Conservation (phyloP, 352 stramenopile species). For the Salisapilia sapeloensis region DNA sequence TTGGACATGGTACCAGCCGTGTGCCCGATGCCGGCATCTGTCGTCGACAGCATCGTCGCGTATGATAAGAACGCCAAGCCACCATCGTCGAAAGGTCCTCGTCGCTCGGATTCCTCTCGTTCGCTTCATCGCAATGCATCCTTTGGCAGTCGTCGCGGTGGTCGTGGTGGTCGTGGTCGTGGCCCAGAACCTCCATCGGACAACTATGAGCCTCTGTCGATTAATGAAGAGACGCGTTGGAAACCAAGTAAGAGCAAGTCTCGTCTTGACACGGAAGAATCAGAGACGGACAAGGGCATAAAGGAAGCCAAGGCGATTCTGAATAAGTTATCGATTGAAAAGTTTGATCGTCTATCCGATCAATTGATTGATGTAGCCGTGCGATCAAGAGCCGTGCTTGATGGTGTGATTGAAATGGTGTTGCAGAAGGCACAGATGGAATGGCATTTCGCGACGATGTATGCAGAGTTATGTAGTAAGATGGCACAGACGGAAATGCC, state of each 20-base stretch:
- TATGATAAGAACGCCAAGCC: conserved; percentile 33
- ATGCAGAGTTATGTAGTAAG: conserved; percentile 88
- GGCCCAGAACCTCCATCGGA: conserved; percentile 29
- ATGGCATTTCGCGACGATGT: conserved; percentile 94
- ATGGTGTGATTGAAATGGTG: conserved; percentile 85
- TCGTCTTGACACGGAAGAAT: conserved; percentile 18
- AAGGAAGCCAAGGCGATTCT: conserved; percentile 85
- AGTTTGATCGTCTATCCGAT: conserved; percentile 91
- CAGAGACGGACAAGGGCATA: conserved; percentile 53
- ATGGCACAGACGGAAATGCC: conserved; percentile 79
- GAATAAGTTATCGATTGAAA: conserved; percentile 96
- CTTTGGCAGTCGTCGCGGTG: conserved; percentile 14
- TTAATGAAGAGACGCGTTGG: conserved; percentile 75
- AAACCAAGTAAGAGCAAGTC: conserved; percentile 57
- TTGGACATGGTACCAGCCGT: conserved; percentile 44
- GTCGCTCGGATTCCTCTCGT: conserved; percentile 24
- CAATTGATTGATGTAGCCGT: conserved; percentile 86
- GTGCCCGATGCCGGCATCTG: conserved; percentile 25
- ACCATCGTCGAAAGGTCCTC: conserved; percentile 10
- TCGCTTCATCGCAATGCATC: conserved; percentile 15
- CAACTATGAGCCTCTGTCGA: conserved; percentile 44
- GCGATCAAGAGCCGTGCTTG: conserved; percentile 57
- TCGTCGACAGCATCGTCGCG: conserved; percentile 27
- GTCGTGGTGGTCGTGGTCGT: conserved; percentile 19
- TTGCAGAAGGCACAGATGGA: conserved; percentile 93